Base-by-base conservation (phyloP, 2,329 filamentous ascomycete genomes). In the Triangularia verruculosa region DNA sequence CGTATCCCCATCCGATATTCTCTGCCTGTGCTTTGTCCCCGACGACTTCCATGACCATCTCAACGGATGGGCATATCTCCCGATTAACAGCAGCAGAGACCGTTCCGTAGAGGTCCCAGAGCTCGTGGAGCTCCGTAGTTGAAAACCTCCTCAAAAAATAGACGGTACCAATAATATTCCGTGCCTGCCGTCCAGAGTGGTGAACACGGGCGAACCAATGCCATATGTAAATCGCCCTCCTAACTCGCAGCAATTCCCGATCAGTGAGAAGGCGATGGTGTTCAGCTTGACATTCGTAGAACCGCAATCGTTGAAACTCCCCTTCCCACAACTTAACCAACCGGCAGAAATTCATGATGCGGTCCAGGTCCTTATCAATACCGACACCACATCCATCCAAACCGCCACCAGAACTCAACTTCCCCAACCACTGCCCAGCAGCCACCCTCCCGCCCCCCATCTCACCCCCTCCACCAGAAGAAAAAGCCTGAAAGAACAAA, bases 171-270 rank as follows among this genome's bases (percentile, higher is more conserved):
- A 4, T 2, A 9, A 24, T 54, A 3, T 24, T 2, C 4, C 11
- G 17, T 43, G 20, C 32, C 17, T 25, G 11, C 7, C 39, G 5
- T 11, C 39, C 72, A 30, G 78, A 77, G 11, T 78, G 78, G 55
- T 86, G 82, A 64, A 85, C 85, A 32, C 78, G 77, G 6, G 81
- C 77, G 66, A 82, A 86, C 3, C 83, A 75, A 82, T 83, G 84
- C 83, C 83, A 86, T 30, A 77, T 73, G 58, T 83, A 83, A 28
- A 86, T 71, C 0, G 81, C 83, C 65, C 78, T 77, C 4, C 83
- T 79, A 58, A 85, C 76, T 56, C 82, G 78, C n/a, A 72, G 66
- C 27, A 75, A 75, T 68, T 86, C 83, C 25, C 76, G 72, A 0
- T 70, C 59, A 7, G 72, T 72, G 5, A 86, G 75, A 39, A 75